A percentile compares a stretch with the other conserved stretches of the same genome.
These are phyloP conservation scores for Podila minutissima DNA, from an alignment of 192 early-diverging fungal genomes.

Conservation along the genomic window DNA sequence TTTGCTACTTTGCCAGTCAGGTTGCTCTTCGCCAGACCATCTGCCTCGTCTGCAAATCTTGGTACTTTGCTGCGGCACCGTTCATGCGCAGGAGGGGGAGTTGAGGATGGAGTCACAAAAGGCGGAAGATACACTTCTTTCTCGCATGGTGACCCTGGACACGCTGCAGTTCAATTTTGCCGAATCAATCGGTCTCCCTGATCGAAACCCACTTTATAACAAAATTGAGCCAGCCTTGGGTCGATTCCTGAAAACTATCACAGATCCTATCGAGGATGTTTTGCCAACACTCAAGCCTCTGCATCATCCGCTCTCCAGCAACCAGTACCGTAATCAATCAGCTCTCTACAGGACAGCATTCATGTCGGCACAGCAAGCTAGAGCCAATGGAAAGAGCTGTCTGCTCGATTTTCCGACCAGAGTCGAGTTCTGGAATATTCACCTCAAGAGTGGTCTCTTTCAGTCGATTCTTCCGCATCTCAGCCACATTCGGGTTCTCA, in stretches of 20 bases:
- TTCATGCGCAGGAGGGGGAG: not conserved
- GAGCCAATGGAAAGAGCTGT: not conserved
- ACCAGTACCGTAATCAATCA: not conserved
- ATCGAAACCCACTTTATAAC: not conserved
- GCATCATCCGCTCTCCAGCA: not conserved
- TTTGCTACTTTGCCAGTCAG: not conserved
- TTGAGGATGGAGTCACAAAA: not conserved
- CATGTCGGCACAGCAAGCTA: not conserved
- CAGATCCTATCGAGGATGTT: not conserved
- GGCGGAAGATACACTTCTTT: not conserved
- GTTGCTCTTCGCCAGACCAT: not conserved
- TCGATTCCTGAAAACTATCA: not conserved
- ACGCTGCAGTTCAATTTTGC: not conserved
- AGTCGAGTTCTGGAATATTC: not conserved
- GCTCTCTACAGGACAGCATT: not conserved
- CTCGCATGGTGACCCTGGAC: not conserved
- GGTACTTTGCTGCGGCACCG: not conserved
- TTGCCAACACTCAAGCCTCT: not conserved
- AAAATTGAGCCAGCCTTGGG: not conserved
- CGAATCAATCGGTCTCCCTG: not conserved
- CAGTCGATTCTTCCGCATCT: not conserved
- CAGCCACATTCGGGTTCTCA: not conserved
- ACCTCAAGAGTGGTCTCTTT: not conserved
- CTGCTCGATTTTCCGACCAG: not conserved
- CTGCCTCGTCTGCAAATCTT: not conserved